Base-by-base conservation (phyloP, 371 early-diverging fungal species). In the Mucor plumbeus region DNA sequence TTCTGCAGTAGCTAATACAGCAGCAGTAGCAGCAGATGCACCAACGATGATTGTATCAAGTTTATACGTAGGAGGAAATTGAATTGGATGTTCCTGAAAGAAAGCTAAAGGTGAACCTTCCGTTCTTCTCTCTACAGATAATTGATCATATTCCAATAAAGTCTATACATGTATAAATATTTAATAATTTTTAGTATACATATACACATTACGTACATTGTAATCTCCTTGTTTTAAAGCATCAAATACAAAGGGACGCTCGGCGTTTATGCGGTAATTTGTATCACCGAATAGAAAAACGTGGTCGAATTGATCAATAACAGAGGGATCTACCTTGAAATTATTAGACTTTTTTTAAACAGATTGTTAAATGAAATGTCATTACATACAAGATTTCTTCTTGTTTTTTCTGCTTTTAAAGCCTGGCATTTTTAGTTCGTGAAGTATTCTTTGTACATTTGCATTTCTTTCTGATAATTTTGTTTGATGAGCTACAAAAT, bases 21-120 rank as follows among this genome's bases (percentile, higher is more conserved):
- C 41, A 33, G 44, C 41, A 26, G 33, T 19, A n/a, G 35, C 48
- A 35, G 48, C 59, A 34, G 58, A 58, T 15, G 26, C 76, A 14
- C 47, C 40, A 33, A 55, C 35, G 17, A 17, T 59, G 60, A 59
- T 73, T 8, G 84, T 75, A 72, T 92, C 93, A 71, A 88, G 90
- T 72, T 97, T 97, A 84, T 93, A 97, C 0, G 96, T 95, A 14
- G 97, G 97, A 21, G 78, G 82, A 72, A 97, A 97, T 2, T 69
- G 65, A 41, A 97, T 93, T n/a, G 86, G 86, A n/a, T 84, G 86
- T 73, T 97, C 97, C 38, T 73, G 59, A 71, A 90, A 97, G 0
- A 83, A 87, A 7, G 66, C 58, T 64, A 97, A 89, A 17, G 76
- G 41, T 72, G 84, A 61, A 56, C 54, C 67, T 11, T 76, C 87